A percentile compares a stretch with the other conserved stretches of the same genome.
Conservation (phyloP, 2,329 filamentous ascomycete genomes). For the Colletotrichum trifolii region DNA sequence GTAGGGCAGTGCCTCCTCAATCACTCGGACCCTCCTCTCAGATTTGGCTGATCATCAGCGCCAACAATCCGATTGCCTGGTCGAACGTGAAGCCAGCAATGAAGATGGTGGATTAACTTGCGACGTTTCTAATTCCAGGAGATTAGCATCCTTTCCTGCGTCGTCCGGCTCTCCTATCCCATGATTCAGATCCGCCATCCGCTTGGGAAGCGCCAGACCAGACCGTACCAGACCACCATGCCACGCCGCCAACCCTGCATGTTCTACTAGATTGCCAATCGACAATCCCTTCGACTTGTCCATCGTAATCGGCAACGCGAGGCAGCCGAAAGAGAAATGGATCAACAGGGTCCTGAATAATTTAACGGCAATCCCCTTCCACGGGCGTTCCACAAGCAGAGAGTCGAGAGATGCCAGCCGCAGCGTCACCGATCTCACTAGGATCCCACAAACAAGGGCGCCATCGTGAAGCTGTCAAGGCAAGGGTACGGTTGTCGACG, state of each 20-base stretch:
- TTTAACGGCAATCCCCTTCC: neutral
- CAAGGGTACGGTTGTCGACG: constrained; percentile 33
- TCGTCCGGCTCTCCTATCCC: neutral
- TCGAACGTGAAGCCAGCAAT: neutral
- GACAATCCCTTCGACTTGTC: too few relatives aligned
- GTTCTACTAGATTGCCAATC: too few relatives aligned
- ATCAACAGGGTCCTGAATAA: constrained; percentile 5
- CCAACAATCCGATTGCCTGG: constrained; percentile 1
- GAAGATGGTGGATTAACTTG: constrained; percentile 2
- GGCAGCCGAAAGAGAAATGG: neutral
- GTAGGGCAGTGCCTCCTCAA: neutral
- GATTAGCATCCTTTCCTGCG: constrained; percentile 12
- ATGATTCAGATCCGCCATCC: constrained; percentile 13
- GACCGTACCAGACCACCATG: too few relatives aligned
- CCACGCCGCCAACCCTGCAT: too few relatives aligned
- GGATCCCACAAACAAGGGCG: constrained; percentile 10
- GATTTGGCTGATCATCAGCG: constrained; percentile 25
- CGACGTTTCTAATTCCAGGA: constrained; percentile 24
- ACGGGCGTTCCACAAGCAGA: constrained; percentile 9
- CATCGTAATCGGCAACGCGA: neutral
- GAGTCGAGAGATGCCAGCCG: neutral
- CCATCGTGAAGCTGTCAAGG: constrained; percentile 31
- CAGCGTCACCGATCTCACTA: constrained; percentile 19
- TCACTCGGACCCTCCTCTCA: constrained; percentile 20
- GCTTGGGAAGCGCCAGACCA: neutral